Conservation (phyloP, 2,329 filamentous ascomycete species). For the Neofusicoccum ribis region DNA sequence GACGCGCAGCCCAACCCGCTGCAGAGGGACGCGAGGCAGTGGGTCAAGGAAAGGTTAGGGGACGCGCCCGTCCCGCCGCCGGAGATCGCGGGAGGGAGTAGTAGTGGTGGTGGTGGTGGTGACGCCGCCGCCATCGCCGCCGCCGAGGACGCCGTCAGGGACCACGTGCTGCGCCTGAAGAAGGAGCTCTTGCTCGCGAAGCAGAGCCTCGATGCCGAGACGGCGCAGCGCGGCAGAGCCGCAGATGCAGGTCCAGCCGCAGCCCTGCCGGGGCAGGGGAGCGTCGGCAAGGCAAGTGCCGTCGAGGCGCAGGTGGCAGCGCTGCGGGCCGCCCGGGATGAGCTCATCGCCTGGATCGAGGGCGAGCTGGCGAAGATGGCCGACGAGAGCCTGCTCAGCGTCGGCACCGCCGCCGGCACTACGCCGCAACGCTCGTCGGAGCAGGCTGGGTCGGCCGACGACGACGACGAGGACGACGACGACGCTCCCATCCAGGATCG, state of each 20-base stretch:
- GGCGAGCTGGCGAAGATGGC: slow-evolving; percentile 47
- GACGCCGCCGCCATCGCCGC: slow-evolving; percentile 24
- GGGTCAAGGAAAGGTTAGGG: slow-evolving; percentile 33
- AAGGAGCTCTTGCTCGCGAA: slow-evolving; percentile 40
- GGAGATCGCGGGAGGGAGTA: slow-evolving; percentile 24
- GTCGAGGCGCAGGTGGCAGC: slow-evolving; percentile 38
- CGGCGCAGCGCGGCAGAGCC: slow-evolving; percentile 16
- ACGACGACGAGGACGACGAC: neutral
- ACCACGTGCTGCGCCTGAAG: slow-evolving; percentile 37
- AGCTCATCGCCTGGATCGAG: slow-evolving; percentile 54
- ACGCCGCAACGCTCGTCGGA: neutral
- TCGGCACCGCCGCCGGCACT: neutral
- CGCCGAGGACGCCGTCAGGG: slow-evolving; percentile 27
- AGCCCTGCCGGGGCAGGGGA: neutral
- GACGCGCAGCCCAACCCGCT: slow-evolving; percentile 28
- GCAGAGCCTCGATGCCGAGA: slow-evolving; percentile 33
- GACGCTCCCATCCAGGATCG: slow-evolving; percentile 27
- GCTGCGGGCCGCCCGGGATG: slow-evolving; percentile 48
- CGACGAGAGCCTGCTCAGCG: slow-evolving; percentile 30
- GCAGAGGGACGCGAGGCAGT: slow-evolving; percentile 25
- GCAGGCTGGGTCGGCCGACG: neutral
- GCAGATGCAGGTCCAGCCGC: neutral
- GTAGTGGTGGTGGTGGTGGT: slow-evolving; percentile 27
- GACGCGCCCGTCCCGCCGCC: slow-evolving; percentile 40
- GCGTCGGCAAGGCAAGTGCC: no score